These are phyloP conservation scores for Rhizopogon salebrosus DNA, from an alignment of 768 basidiomycete genomes.

Conservation along the genomic window DNA sequence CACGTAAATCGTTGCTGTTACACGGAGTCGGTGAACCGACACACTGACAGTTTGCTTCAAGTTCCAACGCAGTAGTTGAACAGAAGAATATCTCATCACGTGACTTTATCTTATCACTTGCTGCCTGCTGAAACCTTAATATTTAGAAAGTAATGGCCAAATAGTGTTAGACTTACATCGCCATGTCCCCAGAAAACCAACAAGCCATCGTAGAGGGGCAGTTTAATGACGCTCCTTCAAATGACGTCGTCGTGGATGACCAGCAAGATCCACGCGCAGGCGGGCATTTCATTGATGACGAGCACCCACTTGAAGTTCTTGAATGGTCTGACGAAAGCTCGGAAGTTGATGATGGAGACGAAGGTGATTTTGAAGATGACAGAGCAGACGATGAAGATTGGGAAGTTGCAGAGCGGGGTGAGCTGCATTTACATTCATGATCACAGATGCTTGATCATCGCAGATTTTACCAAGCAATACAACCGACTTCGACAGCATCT, in stretches of 20 bases:
- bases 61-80: background rate
- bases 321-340: slow-evolving; percentile 26
- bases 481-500: slow-evolving; percentile 92
- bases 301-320: slow-evolving; percentile 20
- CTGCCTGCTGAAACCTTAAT: background rate
- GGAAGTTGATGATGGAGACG: slow-evolving; percentile 20
- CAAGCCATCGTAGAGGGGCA: slow-evolving; percentile 43
- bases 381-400: slow-evolving; percentile 84
- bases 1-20: background rate
- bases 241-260: slow-evolving; percentile 18
- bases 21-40: background rate
- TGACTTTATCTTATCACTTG: background rate
- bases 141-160: background rate
- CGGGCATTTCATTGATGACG: slow-evolving; percentile 43
- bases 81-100: background rate
- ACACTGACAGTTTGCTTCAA: background rate
- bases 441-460: background rate
- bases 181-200: slow-evolving; percentile 15
- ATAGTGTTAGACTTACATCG: background rate
- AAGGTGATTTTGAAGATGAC: slow-evolving; percentile 49
- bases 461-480: slow-evolving; percentile 98
- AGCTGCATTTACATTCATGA: slow-evolving; percentile 11
- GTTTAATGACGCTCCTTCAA: slow-evolving; percentile 49
- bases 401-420: slow-evolving; percentile 82
- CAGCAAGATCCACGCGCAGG: slow-evolving; percentile 17